Evolutionary conservation across 2,329 filamentous ascomycete species (phyloP).

Genomic region (Coniella vitis): DNA sequence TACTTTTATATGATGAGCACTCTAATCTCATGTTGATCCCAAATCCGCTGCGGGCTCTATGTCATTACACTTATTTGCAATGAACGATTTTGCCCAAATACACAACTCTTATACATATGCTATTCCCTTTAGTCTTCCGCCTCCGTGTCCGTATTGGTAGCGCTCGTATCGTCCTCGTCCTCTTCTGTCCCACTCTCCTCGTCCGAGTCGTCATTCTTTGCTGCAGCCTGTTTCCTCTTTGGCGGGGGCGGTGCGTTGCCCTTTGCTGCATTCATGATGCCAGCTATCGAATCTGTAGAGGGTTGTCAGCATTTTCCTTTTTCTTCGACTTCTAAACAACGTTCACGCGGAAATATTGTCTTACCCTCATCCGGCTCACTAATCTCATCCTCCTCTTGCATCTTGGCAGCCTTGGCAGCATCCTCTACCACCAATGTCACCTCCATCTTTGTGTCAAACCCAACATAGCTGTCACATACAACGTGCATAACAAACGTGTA

Average conservation of each 20-base stretch:
- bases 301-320: slow-evolving; percentile 23
- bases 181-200: slow-evolving; percentile 82
- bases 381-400: slow-evolving; percentile 87
- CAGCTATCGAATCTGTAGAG: slow-evolving; percentile 70
- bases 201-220: slow-evolving; percentile 53
- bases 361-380: slow-evolving; percentile 96
- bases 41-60: neutral
- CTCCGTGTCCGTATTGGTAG: slow-evolving; percentile 63
- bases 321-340: neutral
- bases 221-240: slow-evolving; percentile 41
- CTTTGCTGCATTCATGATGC: slow-evolving; percentile 85
- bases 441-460: slow-evolving; percentile 87
- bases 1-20: neutral
- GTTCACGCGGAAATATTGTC: slow-evolving; percentile 25
- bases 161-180: slow-evolving; percentile 59
- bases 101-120: neutral
- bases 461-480: slow-evolving; percentile 90
- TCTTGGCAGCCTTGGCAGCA: slow-evolving; percentile 71
- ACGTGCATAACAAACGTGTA: slow-evolving; percentile 95
- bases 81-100: neutral
- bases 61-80: neutral
- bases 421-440: slow-evolving; percentile 87
- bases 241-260: slow-evolving; percentile 52
- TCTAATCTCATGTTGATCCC: neutral
- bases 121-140: slow-evolving; percentile 43